Percentiles rank a stretch among this genome's conserved stretches.
Conservation (phyloP, 768 basidiomycete genomes). For the Clavaria fumosa region DNA sequence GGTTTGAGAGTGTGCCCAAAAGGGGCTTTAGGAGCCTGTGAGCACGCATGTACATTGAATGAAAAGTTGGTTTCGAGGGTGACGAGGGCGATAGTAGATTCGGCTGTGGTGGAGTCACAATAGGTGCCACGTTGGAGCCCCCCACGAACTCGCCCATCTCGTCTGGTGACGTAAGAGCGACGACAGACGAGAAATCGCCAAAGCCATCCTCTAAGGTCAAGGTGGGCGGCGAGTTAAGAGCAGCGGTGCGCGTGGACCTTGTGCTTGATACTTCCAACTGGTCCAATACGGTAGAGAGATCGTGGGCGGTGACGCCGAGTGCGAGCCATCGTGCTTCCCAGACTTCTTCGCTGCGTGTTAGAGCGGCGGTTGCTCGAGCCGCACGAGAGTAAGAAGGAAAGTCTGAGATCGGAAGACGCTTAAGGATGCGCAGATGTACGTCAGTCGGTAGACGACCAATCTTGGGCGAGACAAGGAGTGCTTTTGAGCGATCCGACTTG, state of each 20-base stretch:
- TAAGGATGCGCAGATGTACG: slow-evolving; percentile 60
- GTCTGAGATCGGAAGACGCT: slow-evolving; percentile 65
- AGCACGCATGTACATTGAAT: slow-evolving; percentile 49
- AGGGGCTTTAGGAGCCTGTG: slow-evolving; percentile 50
- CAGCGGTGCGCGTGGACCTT: slow-evolving; percentile 21
- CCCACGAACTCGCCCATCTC: slow-evolving; percentile 37
- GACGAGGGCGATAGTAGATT: slow-evolving; percentile 5
- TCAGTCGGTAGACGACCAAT: slow-evolving; percentile 72
- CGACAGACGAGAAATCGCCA: slow-evolving; percentile 61
- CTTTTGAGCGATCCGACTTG: slow-evolving; percentile 12
- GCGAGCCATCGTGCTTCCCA: slow-evolving; percentile 67
- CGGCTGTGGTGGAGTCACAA: slow-evolving; percentile 7
- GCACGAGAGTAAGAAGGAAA: slow-evolving; percentile 58
- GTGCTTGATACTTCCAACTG: slow-evolving; percentile 35
- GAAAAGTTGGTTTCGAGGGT: slow-evolving; percentile 25
- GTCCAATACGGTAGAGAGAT: slow-evolving; percentile 36
- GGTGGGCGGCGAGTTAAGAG: slow-evolving; percentile 43
- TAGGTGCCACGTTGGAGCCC: slow-evolving; percentile 21
- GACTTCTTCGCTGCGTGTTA: slow-evolving; percentile 54
- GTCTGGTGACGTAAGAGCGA: slow-evolving; percentile 18
- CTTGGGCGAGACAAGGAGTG: slow-evolving; percentile 18
- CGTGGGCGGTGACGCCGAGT: slow-evolving; percentile 33
- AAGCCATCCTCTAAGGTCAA: slow-evolving; percentile 79
- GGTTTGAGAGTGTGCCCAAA: slow-evolving; percentile 36
- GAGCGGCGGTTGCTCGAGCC: slow-evolving; percentile 43